A percentile compares a stretch with the other conserved stretches of the same genome.
Conservation (phyloP, 1,139 yeast genomes). For the Blastobotrys indianensis region DNA sequence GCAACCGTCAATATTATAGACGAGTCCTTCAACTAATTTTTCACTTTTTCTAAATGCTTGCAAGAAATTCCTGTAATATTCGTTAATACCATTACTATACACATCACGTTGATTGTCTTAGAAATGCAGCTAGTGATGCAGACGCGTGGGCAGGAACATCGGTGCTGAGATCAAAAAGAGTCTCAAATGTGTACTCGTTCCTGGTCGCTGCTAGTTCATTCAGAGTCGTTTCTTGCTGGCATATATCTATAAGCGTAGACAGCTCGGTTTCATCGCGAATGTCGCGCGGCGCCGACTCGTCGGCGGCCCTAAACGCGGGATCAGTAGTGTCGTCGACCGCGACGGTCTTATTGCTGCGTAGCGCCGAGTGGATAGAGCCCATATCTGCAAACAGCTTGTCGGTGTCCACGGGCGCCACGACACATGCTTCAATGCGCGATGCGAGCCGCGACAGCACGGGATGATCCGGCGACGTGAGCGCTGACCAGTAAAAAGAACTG, state of each 20-base stretch:
- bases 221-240: constrained; percentile 3
- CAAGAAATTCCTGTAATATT: no score
- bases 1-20: no score
- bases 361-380: constrained; percentile 11
- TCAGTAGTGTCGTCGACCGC: constrained; percentile 4
- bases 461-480: constrained; percentile 9
- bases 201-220: not conserved
- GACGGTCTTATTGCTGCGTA: constrained; percentile 2
- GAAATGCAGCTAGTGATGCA: no score
- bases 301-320: constrained; percentile 3
- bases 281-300: not conserved
- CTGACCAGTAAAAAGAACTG: constrained; percentile 13
- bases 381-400: constrained; percentile 13
- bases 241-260: constrained; percentile 6
- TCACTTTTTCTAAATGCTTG: no score
- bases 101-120: no score
- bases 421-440: constrained; percentile 11
- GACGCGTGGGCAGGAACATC: no score
- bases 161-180: not conserved
- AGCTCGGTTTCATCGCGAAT: constrained; percentile 4
- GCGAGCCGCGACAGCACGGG: constrained; percentile 10
- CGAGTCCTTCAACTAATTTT: no score
- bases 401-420: constrained; percentile 10
- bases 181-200: constrained; percentile 2
- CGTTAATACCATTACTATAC: no score